Evolutionary conservation across 805 yeast genomes (phyloP), one percentile per base, ranked within the genome.

Genomic region (Candida anglica): DNA sequence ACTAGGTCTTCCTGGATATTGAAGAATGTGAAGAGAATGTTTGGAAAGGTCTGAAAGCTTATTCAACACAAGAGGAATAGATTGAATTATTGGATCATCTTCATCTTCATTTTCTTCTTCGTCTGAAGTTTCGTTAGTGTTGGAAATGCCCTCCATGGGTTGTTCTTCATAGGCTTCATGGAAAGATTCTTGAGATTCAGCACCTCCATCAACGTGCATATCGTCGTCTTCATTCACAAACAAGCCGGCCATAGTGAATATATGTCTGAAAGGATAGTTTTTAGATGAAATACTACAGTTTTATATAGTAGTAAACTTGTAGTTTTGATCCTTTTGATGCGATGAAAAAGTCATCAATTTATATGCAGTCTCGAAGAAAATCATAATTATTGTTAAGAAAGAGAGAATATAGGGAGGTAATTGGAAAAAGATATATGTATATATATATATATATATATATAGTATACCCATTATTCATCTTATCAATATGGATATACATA

Each of bases 1-100:
- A 28, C 60, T 59, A 7, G 78, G 66, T 29, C 82, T 62, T 4
- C 82, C 81, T 3, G 85, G 84, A 36, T 54, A 66, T 40, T 67
- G 72, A n/a, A 66, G 36, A 17, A 65, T 39, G 32, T 66, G 70
- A 16, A 66, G 41, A 3, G 63, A 50, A 26, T 55, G 62, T 13
- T 47, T 40, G 6, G 46, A 27, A 17, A 49, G 30, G 14, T 40
- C 21, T 0, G 61, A 56, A 7, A 59, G 38, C 3, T 44, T 33
- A 13, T 58, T 56, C 32, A 66, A 41, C 11, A 45, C 42, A 18
- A 66, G 38, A 2, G 73, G 71, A 5, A 66, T 59, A 15, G 66
- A 56, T 27, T 60, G 64, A 8, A 65, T 48, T 20, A 66, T 48
- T 5, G 71, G 71, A 42, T 66, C 71, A 10, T 59, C 64, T 10